phyloP scores from a whole-genome alignment of 1,284 basidiomycete genomes.

The Melanopsichium pennsylvanicum region DNA sequence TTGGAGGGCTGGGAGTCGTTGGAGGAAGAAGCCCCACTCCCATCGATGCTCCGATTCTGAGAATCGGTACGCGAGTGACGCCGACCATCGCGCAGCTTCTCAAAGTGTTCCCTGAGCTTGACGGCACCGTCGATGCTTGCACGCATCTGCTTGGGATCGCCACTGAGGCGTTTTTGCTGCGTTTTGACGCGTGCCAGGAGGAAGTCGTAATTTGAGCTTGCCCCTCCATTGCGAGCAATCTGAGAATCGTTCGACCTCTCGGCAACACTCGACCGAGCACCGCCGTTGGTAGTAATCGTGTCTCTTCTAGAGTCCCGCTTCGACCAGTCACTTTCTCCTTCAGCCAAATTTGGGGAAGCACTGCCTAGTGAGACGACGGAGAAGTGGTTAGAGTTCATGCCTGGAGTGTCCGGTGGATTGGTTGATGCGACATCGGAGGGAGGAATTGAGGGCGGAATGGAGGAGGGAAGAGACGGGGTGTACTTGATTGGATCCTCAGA shows the following conservation, averaged over 20 bases:
- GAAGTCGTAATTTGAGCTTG: conserved; percentile 50
- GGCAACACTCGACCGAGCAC: conserved; percentile 5
- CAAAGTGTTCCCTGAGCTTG: conserved; percentile 59
- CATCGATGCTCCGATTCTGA: conserved; percentile 10
- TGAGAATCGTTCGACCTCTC: conserved; percentile 14
- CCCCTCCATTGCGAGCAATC: conserved; percentile 1
- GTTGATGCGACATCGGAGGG: not conserved
- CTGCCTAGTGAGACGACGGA: conserved; percentile 48
- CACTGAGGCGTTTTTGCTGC: conserved; percentile 53
- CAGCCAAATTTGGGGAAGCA: conserved; percentile 4
- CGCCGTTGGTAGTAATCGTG: conserved; percentile 31
- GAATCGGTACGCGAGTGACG: conserved; percentile 26
- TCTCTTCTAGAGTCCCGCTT: conserved; percentile 23
- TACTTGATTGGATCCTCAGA: conserved; percentile 21
- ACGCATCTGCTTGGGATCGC: conserved; percentile 56
- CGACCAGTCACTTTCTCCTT: conserved; percentile 6
- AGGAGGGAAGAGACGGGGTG: too few relatives aligned
- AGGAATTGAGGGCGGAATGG: too few relatives aligned
- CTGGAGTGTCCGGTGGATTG: conserved; percentile 20
- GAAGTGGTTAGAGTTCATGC: conserved; percentile 45
- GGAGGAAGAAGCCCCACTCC: conserved; percentile 2
- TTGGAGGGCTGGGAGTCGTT: conserved; percentile 2
- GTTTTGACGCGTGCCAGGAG: conserved; percentile 50
- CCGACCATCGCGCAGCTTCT: conserved; percentile 47
- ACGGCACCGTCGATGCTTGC: conserved; percentile 56